A percentile compares a stretch with the other conserved stretches of the same genome.
phyloP scores from a whole-genome alignment of 805 yeast genomes.

The Wickerhamiella azyma region DNA sequence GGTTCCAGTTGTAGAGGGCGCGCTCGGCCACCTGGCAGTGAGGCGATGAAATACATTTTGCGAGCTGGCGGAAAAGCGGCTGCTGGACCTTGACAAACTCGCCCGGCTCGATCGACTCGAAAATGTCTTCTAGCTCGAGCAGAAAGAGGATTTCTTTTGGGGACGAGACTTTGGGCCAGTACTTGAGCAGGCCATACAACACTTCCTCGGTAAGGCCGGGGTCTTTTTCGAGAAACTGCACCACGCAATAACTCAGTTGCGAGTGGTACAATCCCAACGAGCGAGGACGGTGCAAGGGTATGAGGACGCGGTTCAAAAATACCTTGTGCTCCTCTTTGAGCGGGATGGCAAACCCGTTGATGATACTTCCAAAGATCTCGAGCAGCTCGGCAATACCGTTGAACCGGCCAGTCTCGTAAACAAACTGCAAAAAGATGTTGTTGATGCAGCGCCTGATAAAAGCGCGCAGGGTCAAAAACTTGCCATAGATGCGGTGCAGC shows the following conservation, averaged over 20 bases:
- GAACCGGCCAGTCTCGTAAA: constrained; percentile 89
- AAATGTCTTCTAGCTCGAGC: constrained; percentile 91
- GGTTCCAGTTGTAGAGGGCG: constrained; percentile 85
- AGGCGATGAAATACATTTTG: constrained; percentile 85
- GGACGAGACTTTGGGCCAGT: constrained; percentile 92
- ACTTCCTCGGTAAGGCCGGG: constrained; percentile 88
- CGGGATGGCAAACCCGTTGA: constrained; percentile 95
- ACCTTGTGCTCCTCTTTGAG: constrained; percentile 93
- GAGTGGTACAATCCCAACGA: constrained; percentile 86
- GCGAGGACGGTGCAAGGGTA: constrained; percentile 88
- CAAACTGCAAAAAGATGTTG: constrained; percentile 84
- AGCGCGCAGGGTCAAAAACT: constrained; percentile 76
- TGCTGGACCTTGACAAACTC: constrained; percentile 87
- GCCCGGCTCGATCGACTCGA: constrained; percentile 87
- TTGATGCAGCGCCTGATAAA: constrained; percentile 83
- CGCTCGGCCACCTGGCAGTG: constrained; percentile 97
- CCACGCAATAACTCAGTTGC: constrained; percentile 91
- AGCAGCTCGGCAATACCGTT: constrained; percentile 91
- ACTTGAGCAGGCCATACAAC: constrained; percentile 80
- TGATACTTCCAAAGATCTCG: constrained; percentile 90
- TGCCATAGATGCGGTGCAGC: constrained; percentile 89
- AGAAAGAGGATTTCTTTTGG: constrained; percentile 94
- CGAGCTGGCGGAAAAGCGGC: constrained; percentile 84
- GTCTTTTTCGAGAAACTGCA: constrained; percentile 92
- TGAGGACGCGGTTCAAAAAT: constrained; percentile 68